Evolutionary conservation across 495 filamentous ascomycete genomes (phyloP), one percentile per base, ranked within the genome.

Genomic region (Geopyxis carbonaria): DNA sequence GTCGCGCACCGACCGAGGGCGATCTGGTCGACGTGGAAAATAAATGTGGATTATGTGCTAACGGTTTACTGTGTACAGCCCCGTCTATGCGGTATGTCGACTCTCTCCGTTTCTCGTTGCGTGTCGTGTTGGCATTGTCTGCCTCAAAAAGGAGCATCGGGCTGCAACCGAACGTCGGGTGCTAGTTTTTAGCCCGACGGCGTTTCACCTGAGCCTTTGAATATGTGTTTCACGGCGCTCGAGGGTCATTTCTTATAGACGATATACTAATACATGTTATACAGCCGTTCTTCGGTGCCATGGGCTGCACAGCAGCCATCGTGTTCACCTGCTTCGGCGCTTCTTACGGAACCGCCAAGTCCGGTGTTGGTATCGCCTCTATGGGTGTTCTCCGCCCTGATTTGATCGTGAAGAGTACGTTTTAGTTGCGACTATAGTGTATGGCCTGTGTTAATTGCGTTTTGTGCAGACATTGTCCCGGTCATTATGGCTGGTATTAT

Each of bases 401-500:
- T 61, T 67, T 99, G 64, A 94, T 94, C 63, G 89, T 99, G 57
- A 95, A 93, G 78, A 99, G 91, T 95, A 78, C 45, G 80, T 67
- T 45, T 19, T n/a, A n/a, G n/a, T n/a, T n/a, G n/a, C n/a, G n/a
- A n/a, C n/a, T n/a, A n/a, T n/a, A n/a, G n/a, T n/a, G n/a, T n/a
- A 28, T 7, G 25, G 25, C 25, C 7, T 28, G 25, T 7, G 25
- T 28, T 28, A 7, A 13, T 28, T 28, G 7, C 25, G 25, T 28
- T 7, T 22, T 25, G 29, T 36, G 14, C 48, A 97, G 89, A 95
- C 70, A 93, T 97, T 58, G 85, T 97, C 44, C 89, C 89, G 57
- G 89, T 97, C 63, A 92, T 99, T 73, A 99, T 99, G 89, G 89
- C 89, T 69, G 89, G 89, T 95, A 99, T 99, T 66, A 94, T 99